phyloP scores from a whole-genome alignment of 129 eudicot genomes.

The Flaveria robusta region DNA sequence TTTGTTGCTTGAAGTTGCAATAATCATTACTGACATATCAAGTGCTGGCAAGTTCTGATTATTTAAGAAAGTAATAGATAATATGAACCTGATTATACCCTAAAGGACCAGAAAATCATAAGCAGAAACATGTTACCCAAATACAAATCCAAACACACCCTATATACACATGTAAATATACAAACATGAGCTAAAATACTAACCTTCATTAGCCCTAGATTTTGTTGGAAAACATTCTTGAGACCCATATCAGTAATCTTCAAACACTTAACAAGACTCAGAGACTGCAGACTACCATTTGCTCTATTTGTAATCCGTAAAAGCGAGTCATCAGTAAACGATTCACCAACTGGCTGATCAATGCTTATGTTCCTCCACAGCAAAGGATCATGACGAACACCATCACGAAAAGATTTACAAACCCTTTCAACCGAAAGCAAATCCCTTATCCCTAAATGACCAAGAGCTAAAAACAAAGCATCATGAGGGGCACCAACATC shows the following conservation, averaged over 20 bases:
- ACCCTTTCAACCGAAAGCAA: constrained; percentile 73
- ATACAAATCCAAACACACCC: neutral
- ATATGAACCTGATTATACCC: neutral
- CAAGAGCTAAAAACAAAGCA: constrained; percentile 54
- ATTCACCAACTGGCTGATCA: constrained; percentile 38
- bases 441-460: constrained; percentile 60
- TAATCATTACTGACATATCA: neutral
- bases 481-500: constrained; percentile 53
- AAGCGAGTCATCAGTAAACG: constrained; percentile 57
- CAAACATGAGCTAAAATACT: neutral
- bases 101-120: neutral
- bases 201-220: constrained; percentile 61
- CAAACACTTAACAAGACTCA: constrained; percentile 56
- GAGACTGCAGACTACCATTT: constrained; percentile 51
- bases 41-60: neutral
- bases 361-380: constrained; percentile 58
- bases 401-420: constrained; percentile 56
- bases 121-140: neutral
- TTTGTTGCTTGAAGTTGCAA: constrained; percentile 6
- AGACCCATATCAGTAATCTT: constrained; percentile 60
- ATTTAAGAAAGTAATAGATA: neutral
- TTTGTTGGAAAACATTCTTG: constrained; percentile 47
- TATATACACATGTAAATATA: constrained; percentile 11
- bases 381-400: constrained; percentile 55
- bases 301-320: constrained; percentile 59